Evolutionary conservation across 2,329 filamentous ascomycete genomes (phyloP).

Genomic region (Didymellaceae sp.): DNA sequence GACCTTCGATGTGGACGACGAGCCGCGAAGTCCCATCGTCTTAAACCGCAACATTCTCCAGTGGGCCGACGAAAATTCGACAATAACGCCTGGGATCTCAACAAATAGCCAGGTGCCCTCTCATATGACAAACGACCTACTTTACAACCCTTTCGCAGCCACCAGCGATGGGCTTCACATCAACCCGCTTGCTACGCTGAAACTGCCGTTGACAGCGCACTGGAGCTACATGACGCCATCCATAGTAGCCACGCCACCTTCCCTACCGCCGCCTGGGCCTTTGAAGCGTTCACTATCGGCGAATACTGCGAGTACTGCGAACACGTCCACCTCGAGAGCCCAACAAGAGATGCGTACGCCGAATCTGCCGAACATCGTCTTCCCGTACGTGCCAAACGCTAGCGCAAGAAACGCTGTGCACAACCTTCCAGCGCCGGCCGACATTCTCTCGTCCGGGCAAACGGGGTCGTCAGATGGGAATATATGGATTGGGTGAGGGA

Average conservation of each 20-base stretch:
- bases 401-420: conserved; percentile 36
- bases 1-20: conserved; percentile 31
- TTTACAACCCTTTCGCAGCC: conserved; percentile 21
- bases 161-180: conserved; percentile 35
- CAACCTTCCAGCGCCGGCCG: conserved; percentile 43
- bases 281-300: background rate
- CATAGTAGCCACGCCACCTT: background rate
- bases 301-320: background rate
- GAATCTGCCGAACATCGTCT: conserved; percentile 42
- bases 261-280: conserved; percentile 1
- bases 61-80: conserved; percentile 46
- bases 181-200: conserved; percentile 40
- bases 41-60: conserved; percentile 49
- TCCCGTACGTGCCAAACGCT: conserved; percentile 37
- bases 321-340: background rate
- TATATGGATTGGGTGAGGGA: conserved; percentile 20
- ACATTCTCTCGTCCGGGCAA: conserved; percentile 34
- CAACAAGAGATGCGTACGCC: conserved; percentile 28
- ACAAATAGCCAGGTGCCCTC: background rate
- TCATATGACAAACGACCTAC: conserved; percentile 4
- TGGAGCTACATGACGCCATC: conserved; percentile 12
- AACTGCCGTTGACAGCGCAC: conserved; percentile 27
- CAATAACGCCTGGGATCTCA: background rate
- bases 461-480: conserved; percentile 4
- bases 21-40: conserved; percentile 36